Conservation (phyloP, 2,329 filamentous ascomycete species). For the Emergomyces orientalis region DNA sequence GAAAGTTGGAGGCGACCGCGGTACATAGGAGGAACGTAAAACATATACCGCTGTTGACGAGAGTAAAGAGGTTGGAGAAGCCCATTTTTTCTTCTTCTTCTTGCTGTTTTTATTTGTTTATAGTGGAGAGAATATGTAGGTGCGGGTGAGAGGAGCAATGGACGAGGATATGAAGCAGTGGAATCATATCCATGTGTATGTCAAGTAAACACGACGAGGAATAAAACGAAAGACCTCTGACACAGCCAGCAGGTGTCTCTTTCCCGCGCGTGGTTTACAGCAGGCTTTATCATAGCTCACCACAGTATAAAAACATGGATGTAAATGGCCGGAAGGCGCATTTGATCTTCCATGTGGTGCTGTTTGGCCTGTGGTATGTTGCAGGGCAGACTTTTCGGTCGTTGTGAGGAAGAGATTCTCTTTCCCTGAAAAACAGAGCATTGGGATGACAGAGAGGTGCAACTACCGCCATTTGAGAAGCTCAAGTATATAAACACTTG, state of each 20-base stretch:
- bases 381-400: too few relatives aligned
- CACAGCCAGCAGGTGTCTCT: background rate
- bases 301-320: too few relatives aligned
- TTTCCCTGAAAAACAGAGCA: too few relatives aligned
- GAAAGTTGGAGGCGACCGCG: background rate
- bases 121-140: background rate
- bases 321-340: too few relatives aligned
- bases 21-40: background rate
- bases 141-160: background rate
- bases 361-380: too few relatives aligned
- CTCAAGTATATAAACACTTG: too few relatives aligned
- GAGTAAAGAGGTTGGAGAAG: background rate
- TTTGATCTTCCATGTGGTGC: too few relatives aligned
- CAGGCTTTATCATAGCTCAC: too few relatives aligned
- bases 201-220: background rate
- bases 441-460: too few relatives aligned
- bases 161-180: background rate
- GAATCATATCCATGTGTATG: background rate
- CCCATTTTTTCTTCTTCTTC: background rate
- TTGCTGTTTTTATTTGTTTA: background rate
- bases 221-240: background rate
- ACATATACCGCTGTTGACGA: background rate
- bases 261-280: background rate
- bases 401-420: too few relatives aligned
- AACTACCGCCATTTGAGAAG: too few relatives aligned